Evolutionary conservation across 768 basidiomycete genomes (phyloP), one percentile per base, ranked within the genome.

Genomic region (Hericium coralloides): DNA sequence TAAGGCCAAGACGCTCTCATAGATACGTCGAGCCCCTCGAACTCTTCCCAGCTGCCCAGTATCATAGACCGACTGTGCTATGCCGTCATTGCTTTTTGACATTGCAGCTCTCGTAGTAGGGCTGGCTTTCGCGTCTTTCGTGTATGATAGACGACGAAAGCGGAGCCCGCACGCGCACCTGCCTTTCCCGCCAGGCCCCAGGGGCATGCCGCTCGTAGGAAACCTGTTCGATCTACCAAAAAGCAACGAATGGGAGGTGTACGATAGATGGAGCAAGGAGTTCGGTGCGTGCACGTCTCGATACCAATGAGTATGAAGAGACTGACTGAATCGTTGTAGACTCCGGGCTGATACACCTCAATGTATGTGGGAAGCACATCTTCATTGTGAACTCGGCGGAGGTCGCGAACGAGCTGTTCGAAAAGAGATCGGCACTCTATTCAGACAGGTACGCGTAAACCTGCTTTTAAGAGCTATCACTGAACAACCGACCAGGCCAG

Each of bases 321-420:
- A 22, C 12, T 45, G 43, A 45, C 22, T 7, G 10, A 6, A 31
- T 31, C 31, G 31, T 31, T 31, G 5, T 31, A 31, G 31, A 31
- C 10, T 31, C 31, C 31, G 31, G 31, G 31, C 6, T 45, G n/a
- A 22, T 45, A 4, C 22, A 17, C 43, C n/a, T 45, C n/a, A 45
- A 17, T 17, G 43, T 22, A 9, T 22, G 17, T 22, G 43, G 43
- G 43, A 45, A 8, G 22, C 17, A 17, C 5, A 17, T 45, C 43
- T 17, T 7, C 54, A 12, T 22, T 18, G 65, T 84, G 26, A 81
- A 76, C 65, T 74, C 73, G 55, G 60, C 26, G 12, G 49, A 49
- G 26, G 55, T 43, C 4, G 56, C 52, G 17, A 53, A 58, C 36
- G 56, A 58, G 12, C 38, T 58, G 9, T 45, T 58, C 17, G 56